phyloP scores from a whole-genome alignment of 257 asterid species.

The Solanum pimpinellifolium region DNA sequence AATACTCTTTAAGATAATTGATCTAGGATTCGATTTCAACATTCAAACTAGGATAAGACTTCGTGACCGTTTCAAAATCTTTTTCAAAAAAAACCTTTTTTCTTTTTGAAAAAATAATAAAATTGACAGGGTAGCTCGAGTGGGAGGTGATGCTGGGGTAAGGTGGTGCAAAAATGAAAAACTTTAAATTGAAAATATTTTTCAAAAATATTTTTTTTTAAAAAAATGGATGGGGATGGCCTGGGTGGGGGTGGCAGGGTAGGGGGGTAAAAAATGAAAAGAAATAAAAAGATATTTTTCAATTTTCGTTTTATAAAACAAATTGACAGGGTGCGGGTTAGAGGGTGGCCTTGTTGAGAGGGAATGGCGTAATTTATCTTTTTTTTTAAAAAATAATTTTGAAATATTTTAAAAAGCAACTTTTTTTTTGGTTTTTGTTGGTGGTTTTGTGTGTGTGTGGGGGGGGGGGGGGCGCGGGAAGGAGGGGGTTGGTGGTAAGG shows the following conservation, averaged over 20 bases:
- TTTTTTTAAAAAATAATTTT: too few species aligned
- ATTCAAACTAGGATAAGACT: background rate
- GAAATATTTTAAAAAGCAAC: too few species aligned
- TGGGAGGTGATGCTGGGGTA: background rate
- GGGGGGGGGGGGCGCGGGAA: too few species aligned
- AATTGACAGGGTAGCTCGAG: background rate
- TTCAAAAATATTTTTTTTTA: accelerated
- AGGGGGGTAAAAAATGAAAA: too few species aligned
- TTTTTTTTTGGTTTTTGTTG: too few species aligned
- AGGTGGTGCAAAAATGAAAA: background rate
- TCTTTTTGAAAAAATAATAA: too few species aligned
- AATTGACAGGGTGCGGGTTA: background rate
- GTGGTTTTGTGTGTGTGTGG: too few species aligned
- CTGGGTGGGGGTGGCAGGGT: too few species aligned
- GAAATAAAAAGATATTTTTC: too few species aligned
- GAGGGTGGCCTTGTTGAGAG: background rate
- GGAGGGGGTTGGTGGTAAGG: background rate
- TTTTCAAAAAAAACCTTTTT: too few species aligned
- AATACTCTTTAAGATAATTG: background rate
- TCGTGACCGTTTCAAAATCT: background rate
- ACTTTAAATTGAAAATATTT: too few species aligned
- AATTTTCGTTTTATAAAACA: too few species aligned
- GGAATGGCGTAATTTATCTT: background rate
- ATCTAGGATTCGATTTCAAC: background rate
- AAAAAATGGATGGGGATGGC: background rate